Base-by-base conservation (phyloP, 768 basidiomycete species). In the Amanita rubescens region DNA sequence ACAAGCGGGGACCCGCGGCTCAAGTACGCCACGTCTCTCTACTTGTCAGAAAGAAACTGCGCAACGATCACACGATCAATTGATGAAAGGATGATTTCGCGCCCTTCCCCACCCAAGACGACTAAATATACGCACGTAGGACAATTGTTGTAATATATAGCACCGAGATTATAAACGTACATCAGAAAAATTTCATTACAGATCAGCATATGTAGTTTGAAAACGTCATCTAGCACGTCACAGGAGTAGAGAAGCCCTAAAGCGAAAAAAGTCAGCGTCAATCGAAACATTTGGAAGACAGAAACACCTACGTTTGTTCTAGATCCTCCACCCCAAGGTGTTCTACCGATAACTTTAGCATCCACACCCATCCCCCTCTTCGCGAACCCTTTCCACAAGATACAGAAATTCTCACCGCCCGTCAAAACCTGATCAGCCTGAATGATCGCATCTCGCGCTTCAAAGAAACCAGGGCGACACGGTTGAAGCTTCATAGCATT, bases 401-500 rank as follows among this genome's bases (percentile, higher is more conserved):
- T 74, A 67, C 95, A 99, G 60, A 76, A 73, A 76, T 99, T 99
- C 79, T 93, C 90, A 3, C 95, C 95, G 12, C 84, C 90, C 3
- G 95, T 97, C 55, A 96, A 77, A 41, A 89, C 70, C 65, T 90
- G 74, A 66, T 97, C 95, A 19, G 95, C 94, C 59, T 91, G 84
- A 58, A 95, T 81, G 66, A 95, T 93, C 14, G 92, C 90, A 66
- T 87, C 84, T 55, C 93, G 83, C 15, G 93, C 88, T 53, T 93
- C 84, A 62, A 93, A 89, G 84, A 95, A 94, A 43, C 75, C 78
- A 17, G 95, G 95, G 24, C 86, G 78, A 72, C 95, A 99, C 3
- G 85, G 82, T 65, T 97, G 94, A 41, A 96, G 73, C 77, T 97
- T 97, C 94, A 99, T 95, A 9, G 78, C 94, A 64, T 87, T 85